Percentiles rank a stretch among this genome's conserved stretches.
phyloP scores from a whole-genome alignment of 306 rosid genomes.

The Malus orientalis region DNA sequence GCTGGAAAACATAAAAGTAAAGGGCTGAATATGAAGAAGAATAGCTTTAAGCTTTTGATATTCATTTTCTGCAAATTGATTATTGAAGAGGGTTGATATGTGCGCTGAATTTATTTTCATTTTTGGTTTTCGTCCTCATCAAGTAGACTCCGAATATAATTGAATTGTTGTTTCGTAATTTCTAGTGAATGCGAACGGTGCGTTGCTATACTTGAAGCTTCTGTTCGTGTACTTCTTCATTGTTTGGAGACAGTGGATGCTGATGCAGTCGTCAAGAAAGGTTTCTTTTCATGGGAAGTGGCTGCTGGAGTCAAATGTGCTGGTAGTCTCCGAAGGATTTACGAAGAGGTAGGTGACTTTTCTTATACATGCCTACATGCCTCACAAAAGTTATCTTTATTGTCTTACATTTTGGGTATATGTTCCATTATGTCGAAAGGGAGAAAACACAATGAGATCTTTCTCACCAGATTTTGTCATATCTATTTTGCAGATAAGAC shows the following conservation, averaged over 20 bases:
- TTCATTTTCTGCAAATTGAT: neutral
- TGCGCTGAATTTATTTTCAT: neutral
- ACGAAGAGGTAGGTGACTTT: constrained; percentile 66
- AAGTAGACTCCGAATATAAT: neutral
- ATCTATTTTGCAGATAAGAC: constrained; percentile 55
- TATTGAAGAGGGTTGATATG: neutral
- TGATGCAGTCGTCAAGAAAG: constrained; percentile 24
- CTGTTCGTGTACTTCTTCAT: constrained; percentile 65
- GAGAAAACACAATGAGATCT: neutral
- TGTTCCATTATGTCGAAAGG: neutral
- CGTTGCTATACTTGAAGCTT: constrained; percentile 65
- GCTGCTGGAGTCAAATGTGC: constrained; percentile 87
- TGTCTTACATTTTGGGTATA: neutral
- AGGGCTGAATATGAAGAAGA: neutral
- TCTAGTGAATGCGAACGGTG: constrained; percentile 62
- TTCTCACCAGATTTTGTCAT: neutral
- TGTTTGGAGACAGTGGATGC: constrained; percentile 65
- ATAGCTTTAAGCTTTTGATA: neutral
- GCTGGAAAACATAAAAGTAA: neutral
- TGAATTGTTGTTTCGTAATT: constrained; percentile 5
- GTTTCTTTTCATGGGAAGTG: constrained; percentile 58
- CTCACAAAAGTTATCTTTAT: neutral
- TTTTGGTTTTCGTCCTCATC: neutral
- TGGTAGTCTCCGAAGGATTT: constrained; percentile 62
- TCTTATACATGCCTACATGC: neutral